phyloP scores from a whole-genome alignment of 495 filamentous ascomycete genomes.

The Evernia prunastri region DNA sequence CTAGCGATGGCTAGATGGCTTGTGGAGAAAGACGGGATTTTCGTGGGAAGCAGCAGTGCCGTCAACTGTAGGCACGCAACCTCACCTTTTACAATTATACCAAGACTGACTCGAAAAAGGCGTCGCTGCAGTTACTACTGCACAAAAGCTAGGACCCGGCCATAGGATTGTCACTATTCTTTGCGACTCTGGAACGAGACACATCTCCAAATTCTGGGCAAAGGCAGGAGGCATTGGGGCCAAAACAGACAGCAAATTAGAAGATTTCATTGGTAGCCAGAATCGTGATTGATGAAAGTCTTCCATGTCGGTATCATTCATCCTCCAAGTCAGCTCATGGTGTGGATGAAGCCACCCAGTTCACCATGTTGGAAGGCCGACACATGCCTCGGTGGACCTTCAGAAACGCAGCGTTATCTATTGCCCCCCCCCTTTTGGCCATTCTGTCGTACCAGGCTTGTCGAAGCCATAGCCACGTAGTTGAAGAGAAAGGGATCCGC shows the following conservation, averaged over 20 bases:
- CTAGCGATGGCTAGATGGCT: conserved; percentile 89
- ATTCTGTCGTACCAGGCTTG: background rate
- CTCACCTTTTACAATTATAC: background rate
- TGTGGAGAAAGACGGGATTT: conserved; percentile 93
- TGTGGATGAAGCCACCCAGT: background rate
- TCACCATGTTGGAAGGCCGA: background rate
- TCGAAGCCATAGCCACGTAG: background rate
- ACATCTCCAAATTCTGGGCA: conserved; percentile 93
- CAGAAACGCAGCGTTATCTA: background rate
- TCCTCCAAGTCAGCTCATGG: background rate
- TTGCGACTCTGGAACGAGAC: conserved; percentile 84
- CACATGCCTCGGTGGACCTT: background rate
- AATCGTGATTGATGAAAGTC: background rate
- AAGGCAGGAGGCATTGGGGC: conserved; percentile 64
- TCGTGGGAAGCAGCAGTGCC: conserved; percentile 86
- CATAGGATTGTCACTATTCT: conserved; percentile 83
- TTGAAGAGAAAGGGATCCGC: background rate
- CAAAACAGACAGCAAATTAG: conserved; percentile 44
- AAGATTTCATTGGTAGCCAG: conserved; percentile 39
- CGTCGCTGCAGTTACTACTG: conserved; percentile 78
- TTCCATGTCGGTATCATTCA: background rate
- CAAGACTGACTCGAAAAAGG: conserved; percentile 34
- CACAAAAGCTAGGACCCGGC: conserved; percentile 65
- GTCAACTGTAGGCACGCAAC: conserved; percentile 68
- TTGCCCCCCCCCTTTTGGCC: background rate